Percentiles rank a stretch among this genome's conserved stretches.
Evolutionary conservation across 768 basidiomycete genomes (phyloP).

Genomic region (Flagelloscypha sp.): DNA sequence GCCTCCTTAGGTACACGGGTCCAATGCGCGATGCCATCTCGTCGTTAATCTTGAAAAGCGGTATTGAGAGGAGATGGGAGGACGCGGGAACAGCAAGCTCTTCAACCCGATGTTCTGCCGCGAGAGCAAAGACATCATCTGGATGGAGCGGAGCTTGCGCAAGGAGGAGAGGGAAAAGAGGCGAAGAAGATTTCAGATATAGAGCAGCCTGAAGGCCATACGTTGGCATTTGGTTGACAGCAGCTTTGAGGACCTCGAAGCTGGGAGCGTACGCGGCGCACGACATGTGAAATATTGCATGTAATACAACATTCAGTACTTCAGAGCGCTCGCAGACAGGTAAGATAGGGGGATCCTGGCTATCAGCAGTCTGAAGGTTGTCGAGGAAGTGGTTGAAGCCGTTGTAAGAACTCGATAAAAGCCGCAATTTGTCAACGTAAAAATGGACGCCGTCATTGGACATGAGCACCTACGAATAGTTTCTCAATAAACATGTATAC

Average conservation of each 20-base stretch:
- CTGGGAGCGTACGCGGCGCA: slow-evolving; percentile 45
- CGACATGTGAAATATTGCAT: slow-evolving; percentile 42
- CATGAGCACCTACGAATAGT: too few relatives aligned
- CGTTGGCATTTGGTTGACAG: slow-evolving; percentile 29
- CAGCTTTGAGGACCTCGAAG: slow-evolving; percentile 35
- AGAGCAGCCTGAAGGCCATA: slow-evolving; percentile 17
- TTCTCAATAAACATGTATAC: too few relatives aligned
- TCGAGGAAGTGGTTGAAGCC: slow-evolving; percentile 37
- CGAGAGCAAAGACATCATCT: slow-evolving; percentile 34
- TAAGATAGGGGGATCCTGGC: slow-evolving; percentile 32
- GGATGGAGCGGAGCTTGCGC: slow-evolving; percentile 25
- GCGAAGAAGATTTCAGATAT: slow-evolving; percentile 19
- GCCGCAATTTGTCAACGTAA: slow-evolving; percentile 40
- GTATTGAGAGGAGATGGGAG: slow-evolving; percentile 27
- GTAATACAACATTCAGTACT: slow-evolving; percentile 48
- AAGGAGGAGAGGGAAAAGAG: slow-evolving; percentile 25
- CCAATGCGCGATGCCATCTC: slow-evolving; percentile 30
- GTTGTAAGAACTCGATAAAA: slow-evolving; percentile 38
- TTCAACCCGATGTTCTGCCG: slow-evolving; percentile 25
- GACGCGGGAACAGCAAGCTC: slow-evolving; percentile 31
- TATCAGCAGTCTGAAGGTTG: slow-evolving; percentile 16
- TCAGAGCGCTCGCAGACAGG: slow-evolving; percentile 34
- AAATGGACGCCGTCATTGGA: slow-evolving; percentile 59
- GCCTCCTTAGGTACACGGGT: slow-evolving; percentile 31
- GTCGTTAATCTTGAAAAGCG: slow-evolving; percentile 28